phyloP scores from a whole-genome alignment of 1,284 basidiomycete genomes.

The Mycena citricolor region DNA sequence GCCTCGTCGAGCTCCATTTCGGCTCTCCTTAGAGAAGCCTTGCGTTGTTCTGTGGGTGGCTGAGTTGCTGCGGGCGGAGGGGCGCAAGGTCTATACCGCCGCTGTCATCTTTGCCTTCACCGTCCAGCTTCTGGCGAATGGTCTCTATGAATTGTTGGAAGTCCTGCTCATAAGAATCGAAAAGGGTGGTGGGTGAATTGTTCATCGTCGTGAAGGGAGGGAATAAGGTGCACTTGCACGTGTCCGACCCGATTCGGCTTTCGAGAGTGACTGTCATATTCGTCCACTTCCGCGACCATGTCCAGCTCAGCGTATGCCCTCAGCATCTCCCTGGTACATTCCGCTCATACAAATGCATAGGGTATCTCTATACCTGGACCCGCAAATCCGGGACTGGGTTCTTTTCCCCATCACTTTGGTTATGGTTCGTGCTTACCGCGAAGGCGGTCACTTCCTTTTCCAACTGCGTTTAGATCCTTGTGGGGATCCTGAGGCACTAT shows the following conservation, averaged over 20 bases:
- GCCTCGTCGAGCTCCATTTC: constrained; percentile 98
- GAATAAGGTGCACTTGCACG: constrained; percentile 13
- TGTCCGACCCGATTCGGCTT: constrained; percentile 9
- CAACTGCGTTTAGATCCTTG: constrained; percentile 67
- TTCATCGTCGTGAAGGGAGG: constrained; percentile 52
- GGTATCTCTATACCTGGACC: constrained; percentile 84
- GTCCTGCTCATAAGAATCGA: constrained; percentile 82
- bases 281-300: constrained; percentile 35
- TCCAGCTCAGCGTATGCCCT: constrained; percentile 40
- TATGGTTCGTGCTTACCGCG: constrained; percentile 65
- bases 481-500: constrained; percentile 93
- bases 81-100: constrained; percentile 47
- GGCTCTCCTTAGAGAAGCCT: constrained; percentile 79
- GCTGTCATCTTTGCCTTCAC: constrained; percentile 53
- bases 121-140: constrained; percentile 69
- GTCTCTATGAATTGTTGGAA: constrained; percentile 72
- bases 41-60: constrained; percentile 68
- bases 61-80: background rate
- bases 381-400: constrained; percentile 93
- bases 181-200: constrained; percentile 73
- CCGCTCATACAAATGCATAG: constrained; percentile 35
- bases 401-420: constrained; percentile 96
- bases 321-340: constrained; percentile 1
- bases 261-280: too few relatives aligned
- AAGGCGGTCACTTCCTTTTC: constrained; percentile 1